Percentiles rank a stretch among this genome's conserved stretches.
Conservation (phyloP, 2,329 filamentous ascomycete genomes). For the Lecanicillium sp. region DNA sequence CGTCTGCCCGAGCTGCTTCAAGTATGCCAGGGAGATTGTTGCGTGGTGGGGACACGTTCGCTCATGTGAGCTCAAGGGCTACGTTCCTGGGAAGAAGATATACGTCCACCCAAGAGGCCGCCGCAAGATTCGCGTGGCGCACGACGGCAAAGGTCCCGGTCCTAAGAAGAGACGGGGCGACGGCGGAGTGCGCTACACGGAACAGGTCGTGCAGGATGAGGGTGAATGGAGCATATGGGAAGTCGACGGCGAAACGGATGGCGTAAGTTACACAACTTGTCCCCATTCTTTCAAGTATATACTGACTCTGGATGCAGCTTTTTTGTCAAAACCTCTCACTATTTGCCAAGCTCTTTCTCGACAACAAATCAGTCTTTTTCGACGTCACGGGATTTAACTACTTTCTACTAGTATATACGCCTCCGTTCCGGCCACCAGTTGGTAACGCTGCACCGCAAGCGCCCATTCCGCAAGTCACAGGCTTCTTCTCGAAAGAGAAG, state of each 20-base stretch:
- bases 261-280: slow-evolving; percentile 41
- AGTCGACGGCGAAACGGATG: slow-evolving; percentile 81
- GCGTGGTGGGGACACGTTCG: slow-evolving; percentile 52
- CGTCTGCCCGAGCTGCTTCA: slow-evolving; percentile 90
- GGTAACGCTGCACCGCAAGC: slow-evolving; percentile 6
- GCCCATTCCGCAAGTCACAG: slow-evolving; percentile 50
- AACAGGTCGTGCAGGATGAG: slow-evolving; percentile 45
- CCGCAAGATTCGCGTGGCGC: slow-evolving; percentile 29
- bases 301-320: slow-evolving; percentile 39
- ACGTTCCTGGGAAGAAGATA: slow-evolving; percentile 61
- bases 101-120: slow-evolving; percentile 55
- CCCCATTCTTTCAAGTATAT: not conserved
- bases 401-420: slow-evolving; percentile 77
- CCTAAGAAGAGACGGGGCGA: slow-evolving; percentile 30
- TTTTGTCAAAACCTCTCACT: slow-evolving; percentile 94
- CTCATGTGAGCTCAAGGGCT: slow-evolving; percentile 43
- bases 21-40: slow-evolving; percentile 64
- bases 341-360: slow-evolving; percentile 94
- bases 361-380: slow-evolving; percentile 98
- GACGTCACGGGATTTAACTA: slow-evolving; percentile 93
- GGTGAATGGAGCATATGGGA: slow-evolving; percentile 84
- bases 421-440: slow-evolving; percentile 19
- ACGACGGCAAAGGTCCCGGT: slow-evolving; percentile 21
- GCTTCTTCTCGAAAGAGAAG: slow-evolving; percentile 99
- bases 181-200: slow-evolving; percentile 27